phyloP scores from a whole-genome alignment of 176 grass and related monocot genomes.

The Carex littledalei region DNA sequence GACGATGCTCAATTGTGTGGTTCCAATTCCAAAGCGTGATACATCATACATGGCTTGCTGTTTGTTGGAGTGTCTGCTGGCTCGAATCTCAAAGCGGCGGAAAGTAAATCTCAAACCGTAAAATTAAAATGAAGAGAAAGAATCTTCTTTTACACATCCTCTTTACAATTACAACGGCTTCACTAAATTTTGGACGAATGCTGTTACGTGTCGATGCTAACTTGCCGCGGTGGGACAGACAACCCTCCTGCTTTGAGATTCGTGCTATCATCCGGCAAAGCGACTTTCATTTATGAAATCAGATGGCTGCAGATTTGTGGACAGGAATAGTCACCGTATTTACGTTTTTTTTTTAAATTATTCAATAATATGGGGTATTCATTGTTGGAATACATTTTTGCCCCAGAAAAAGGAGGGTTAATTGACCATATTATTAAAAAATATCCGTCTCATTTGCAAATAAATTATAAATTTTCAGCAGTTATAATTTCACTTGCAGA shows the following conservation, averaged over 20 bases:
- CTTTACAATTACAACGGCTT: not conserved
- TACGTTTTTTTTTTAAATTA: not conserved
- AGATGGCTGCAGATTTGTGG: not conserved
- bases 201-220: not conserved
- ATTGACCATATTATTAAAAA: not conserved
- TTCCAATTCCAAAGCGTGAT: not conserved
- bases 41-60: not conserved
- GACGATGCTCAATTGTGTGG: conserved; percentile 14
- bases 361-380: too few species aligned
- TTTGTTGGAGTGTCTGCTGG: not conserved
- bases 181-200: not conserved
- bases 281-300: not conserved
- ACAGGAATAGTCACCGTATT: not conserved
- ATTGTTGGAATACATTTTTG: too few species aligned
- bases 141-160: not conserved
- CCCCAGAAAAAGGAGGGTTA: not conserved
- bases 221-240: not conserved
- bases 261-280: not conserved
- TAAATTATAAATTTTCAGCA: too few species aligned
- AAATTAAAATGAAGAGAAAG: too few species aligned
- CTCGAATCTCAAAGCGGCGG: too few species aligned
- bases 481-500: too few species aligned
- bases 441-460: not conserved
- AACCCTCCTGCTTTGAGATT: not conserved
- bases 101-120: too few species aligned